phyloP scores from a whole-genome alignment of 2,329 filamentous ascomycete genomes.

The Helicocarpus griseus region DNA sequence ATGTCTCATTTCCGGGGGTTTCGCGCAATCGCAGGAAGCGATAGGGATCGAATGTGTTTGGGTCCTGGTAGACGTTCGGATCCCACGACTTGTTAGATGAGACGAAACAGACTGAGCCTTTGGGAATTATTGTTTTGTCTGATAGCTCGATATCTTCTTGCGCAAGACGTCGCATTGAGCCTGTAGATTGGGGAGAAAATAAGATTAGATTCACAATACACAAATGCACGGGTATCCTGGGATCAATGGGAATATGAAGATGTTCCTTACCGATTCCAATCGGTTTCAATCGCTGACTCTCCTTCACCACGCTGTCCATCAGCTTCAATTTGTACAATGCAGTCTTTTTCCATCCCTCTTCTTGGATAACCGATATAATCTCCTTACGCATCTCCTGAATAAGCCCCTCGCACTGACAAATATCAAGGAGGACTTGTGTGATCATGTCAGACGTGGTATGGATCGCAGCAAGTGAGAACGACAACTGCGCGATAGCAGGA shows the following conservation, averaged over 20 bases:
- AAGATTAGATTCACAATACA: too few species aligned
- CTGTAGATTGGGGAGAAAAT: constrained; percentile 8
- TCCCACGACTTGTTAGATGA: constrained; percentile 12
- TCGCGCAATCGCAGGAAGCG: constrained; percentile 12
- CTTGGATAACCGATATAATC: constrained; percentile 11
- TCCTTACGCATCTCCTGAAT: constrained; percentile 15
- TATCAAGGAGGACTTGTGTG: constrained; percentile 15
- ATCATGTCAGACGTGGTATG: constrained; percentile 18
- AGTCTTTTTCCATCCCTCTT: constrained; percentile 25
- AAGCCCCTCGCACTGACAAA: constrained; percentile 9
- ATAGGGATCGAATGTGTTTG: constrained; percentile 12
- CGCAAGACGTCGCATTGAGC: constrained; percentile 10
- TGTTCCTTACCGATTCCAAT: constrained; percentile 11
- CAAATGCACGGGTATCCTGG: too few species aligned
- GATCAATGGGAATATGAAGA: background rate
- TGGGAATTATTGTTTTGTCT: constrained; percentile 12
- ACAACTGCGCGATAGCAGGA: constrained; percentile 13
- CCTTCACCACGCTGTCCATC: constrained; percentile 36
- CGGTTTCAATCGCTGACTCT: constrained; percentile 26
- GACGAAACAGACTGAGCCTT: constrained; percentile 10
- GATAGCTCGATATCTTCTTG: constrained; percentile 10
- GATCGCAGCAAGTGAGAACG: constrained; percentile 16
- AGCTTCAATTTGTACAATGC: constrained; percentile 31
- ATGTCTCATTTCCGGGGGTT: constrained; percentile 6
- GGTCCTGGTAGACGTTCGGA: constrained; percentile 10